Base-by-base conservation (phyloP, 768 basidiomycete genomes). In the Trichaptum fuscoviolaceum region DNA sequence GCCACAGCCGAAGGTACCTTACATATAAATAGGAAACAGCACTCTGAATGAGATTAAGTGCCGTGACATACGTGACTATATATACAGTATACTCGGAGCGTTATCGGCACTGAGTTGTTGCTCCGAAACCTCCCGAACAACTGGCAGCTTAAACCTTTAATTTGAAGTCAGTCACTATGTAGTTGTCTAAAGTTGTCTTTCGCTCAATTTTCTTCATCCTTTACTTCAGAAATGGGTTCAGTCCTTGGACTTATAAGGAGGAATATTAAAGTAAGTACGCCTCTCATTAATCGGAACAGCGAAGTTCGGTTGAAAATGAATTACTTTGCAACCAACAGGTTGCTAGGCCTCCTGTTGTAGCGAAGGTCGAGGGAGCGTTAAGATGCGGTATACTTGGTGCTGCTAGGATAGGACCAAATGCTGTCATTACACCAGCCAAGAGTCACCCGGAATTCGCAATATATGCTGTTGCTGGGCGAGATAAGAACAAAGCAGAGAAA, bases 401-500 rank as follows among this genome's bases (percentile, higher is more conserved):
- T 25, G 75, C 76, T 7, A 71, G 63, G 63, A 74, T 77, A 66
- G 72, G 73, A 35, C 68, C 74, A 15, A 67, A 67, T 10, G 74
- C 72, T 2, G 42, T 77, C 58, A 73, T 76, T 36, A 66, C 67
- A 7, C 72, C 76, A 7, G 73, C 72, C 2, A 63, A 64, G 30
- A 74, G 67, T 34, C 74, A 74, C 58, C 69, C 73, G 7, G 75
- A 67, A n/a, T 71, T 72, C 36, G 66, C 72, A 27, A 63, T 77
- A 58, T 64, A 70, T 24, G 76, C 72, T 18, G 72, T 77, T 23
- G 76, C 75, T 1, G 75, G 76, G n/a, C 69, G 77, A 12, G 71
- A 76, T 67, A 52, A 70, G 34, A 60, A 64, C 24, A 65, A 67
- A 35, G 76, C 75, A 1, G 58, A 71, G 61, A 67, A 64, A 25